Base-by-base conservation (phyloP, 2,329 filamentous ascomycete genomes). In the Colletotrichum tropicale region DNA sequence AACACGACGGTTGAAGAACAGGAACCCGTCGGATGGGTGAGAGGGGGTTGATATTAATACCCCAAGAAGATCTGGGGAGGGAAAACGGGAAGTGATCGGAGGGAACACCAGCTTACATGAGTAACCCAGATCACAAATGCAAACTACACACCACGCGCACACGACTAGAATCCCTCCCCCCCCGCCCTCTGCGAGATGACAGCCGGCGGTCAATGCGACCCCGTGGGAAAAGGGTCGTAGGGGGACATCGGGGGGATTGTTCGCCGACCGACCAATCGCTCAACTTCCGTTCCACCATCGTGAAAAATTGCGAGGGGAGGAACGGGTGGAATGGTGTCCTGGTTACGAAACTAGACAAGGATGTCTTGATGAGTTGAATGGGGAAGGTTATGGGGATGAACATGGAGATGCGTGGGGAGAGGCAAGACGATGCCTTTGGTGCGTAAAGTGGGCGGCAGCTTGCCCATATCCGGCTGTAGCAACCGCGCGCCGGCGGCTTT, bases 341-440 rank as follows among this genome's bases (percentile, higher is more conserved):
- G 56, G 70, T 36, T 52, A 58, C 56, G 43, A 75, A 48, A 36
- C 64, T 67, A 68, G 56, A 24, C 70, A 72, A 48, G 73, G 73
- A 58, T 75, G 32, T 38, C 62, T 52, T 15, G 73, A 32, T 43
- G 38, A 43, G 8, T n/a, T 43, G 38, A 43, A 43, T 43, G 38
- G 64, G 64, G 48, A 58, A 67, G 26, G 55, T 43, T 34, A 73
- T 75, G 70, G 73, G 70, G 73, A 68, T 73, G 64, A 58, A 64
- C 73, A 73, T 75, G 73, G 73, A 75, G 62, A 68, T 67, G 56
- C 70, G 73, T 73, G 69, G 69, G 73, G 73, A 75, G 68, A 32
- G 30, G 34, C 43, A 15, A 28, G 52, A 64, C 70, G 69, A 65
- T 60, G 61, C 21, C 28, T 21, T 30, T 32, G 66, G 71, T 32